phyloP scores from a whole-genome alignment of 177 flowering plant genomes.

The Vitis hybrid region DNA sequence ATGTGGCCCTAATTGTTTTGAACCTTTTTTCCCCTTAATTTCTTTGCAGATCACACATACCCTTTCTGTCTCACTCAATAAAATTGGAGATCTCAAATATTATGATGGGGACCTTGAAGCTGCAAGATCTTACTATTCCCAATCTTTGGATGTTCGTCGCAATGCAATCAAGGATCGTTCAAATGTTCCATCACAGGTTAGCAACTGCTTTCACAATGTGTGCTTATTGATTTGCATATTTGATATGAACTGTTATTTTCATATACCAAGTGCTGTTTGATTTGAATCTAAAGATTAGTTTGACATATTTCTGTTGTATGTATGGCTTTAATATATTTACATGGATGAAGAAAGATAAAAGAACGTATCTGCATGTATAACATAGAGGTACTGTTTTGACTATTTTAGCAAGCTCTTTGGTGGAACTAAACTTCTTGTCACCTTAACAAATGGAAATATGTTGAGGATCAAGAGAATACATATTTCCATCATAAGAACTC shows the following conservation, averaged over 20 bases:
- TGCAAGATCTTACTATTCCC: conserved; percentile 69
- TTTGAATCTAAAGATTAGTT: not conserved
- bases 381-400: too few relatives aligned
- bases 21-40: not conserved
- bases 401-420: too few relatives aligned
- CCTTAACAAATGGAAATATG: too few relatives aligned
- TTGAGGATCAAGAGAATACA: too few relatives aligned
- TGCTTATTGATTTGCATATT: not conserved
- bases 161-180: conserved; percentile 58
- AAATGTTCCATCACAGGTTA: conserved; percentile 70
- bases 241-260: not conserved
- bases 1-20: not conserved
- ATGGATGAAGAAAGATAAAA: not conserved
- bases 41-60: conserved; percentile 77
- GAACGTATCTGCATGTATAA: not conserved
- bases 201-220: conserved; percentile 4
- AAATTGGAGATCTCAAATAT: conserved; percentile 95
- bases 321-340: not conserved
- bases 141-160: conserved; percentile 81
- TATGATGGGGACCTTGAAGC: conserved; percentile 79
- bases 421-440: too few relatives aligned
- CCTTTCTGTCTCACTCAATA: conserved; percentile 94
- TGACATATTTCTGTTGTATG: not conserved
- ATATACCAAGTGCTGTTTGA: not conserved
- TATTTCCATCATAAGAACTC: too few relatives aligned